Evolutionary conservation across 352 stramenopile species (phyloP).

Genomic region (Thalassiosira livingstoniorum): DNA sequence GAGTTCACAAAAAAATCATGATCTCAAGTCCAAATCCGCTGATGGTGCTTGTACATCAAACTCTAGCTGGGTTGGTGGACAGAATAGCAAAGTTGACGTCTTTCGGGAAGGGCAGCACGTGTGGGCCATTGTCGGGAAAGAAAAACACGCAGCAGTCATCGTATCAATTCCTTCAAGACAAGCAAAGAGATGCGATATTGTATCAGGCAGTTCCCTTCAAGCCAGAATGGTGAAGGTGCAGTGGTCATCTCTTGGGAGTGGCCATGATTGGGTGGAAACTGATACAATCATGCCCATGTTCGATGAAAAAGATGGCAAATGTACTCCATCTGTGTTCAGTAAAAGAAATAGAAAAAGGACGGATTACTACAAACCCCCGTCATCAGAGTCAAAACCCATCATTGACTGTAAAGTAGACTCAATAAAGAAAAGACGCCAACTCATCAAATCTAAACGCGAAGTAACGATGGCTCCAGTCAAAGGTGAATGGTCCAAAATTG

Average conservation of each 20-base stretch:
- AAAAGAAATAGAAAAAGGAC: constrained; percentile 29
- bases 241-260: background rate
- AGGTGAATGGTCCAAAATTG: too few species aligned
- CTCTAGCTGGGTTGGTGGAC: too few species aligned
- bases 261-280: background rate
- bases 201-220: too few species aligned
- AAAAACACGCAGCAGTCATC: constrained; percentile 18
- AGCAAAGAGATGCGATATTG: background rate
- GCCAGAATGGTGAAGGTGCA: constrained; percentile 11
- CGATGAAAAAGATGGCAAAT: background rate
- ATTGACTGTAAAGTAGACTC: too few species aligned
- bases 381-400: too few species aligned
- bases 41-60: too few species aligned
- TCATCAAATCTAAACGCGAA: too few species aligned
- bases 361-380: background rate
- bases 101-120: constrained; percentile 38
- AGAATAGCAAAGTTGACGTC: too few species aligned
- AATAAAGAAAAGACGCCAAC: too few species aligned
- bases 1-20: too few species aligned
- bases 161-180: background rate
- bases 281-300: constrained; percentile 21
- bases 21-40: too few species aligned
- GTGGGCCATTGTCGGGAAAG: constrained; percentile 24
- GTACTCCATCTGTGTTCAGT: background rate
- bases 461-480: too few species aligned